A percentile compares a stretch with the other conserved stretches of the same genome.
Evolutionary conservation across 1,284 basidiomycete species (phyloP).

Genomic region (Ceratobasidium sp.): DNA sequence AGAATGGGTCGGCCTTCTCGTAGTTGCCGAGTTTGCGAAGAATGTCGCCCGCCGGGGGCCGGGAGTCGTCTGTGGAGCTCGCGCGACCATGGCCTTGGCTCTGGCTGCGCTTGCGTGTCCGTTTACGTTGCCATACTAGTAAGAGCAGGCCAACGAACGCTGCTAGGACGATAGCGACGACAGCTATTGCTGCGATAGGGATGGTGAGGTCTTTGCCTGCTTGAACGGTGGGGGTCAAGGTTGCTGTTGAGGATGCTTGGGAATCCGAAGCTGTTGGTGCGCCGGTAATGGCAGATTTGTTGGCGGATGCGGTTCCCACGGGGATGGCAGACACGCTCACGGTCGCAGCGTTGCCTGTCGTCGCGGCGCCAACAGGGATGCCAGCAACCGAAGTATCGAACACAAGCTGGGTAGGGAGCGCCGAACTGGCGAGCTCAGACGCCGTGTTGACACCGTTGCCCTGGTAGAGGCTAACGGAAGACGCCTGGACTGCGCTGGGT

Average conservation of each 20-base stretch:
- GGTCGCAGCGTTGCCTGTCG: conserved; percentile 1
- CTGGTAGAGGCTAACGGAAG: background rate
- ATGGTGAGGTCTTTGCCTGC: conserved; percentile 3
- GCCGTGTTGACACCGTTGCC: conserved; percentile 14
- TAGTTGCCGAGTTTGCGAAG: conserved; percentile 28
- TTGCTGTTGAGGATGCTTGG: background rate
- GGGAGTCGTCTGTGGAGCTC: background rate
- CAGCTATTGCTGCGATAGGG: conserved; percentile 11
- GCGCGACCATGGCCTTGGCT: conserved; percentile 7
- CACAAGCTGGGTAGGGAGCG: conserved; percentile 29
- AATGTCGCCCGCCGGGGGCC: conserved; percentile 26
- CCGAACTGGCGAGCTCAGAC: background rate
- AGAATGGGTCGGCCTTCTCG: conserved; percentile 33
- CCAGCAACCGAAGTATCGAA: conserved; percentile 9
- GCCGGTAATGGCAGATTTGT: background rate
- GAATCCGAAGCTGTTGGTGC: background rate
- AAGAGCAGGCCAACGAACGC: background rate
- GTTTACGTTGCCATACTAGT: conserved; percentile 34
- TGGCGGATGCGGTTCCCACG: background rate
- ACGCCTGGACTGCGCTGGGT: background rate
- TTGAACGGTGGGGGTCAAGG: background rate
- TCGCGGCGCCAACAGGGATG: background rate
- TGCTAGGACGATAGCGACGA: conserved; percentile 1
- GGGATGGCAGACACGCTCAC: conserved; percentile 7
- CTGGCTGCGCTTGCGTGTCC: conserved; percentile 7